Percentiles rank a stretch among this genome's conserved stretches.
Evolutionary conservation across 441 rosid genomes (phyloP).

Genomic region (Mallotus repandus): DNA sequence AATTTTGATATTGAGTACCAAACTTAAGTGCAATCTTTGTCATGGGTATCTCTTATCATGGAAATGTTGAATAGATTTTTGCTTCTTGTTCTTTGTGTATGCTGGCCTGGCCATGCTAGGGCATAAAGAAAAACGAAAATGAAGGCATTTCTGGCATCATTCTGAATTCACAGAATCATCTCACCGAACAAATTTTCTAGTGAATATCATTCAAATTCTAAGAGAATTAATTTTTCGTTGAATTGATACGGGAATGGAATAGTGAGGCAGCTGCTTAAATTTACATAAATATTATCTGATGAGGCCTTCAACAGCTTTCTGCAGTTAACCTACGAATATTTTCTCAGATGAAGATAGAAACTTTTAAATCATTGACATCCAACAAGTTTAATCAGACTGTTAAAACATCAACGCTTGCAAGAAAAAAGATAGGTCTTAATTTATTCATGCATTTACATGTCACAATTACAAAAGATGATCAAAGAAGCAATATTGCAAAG

Average conservation of each 20-base stretch:
- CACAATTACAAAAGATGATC: background rate
- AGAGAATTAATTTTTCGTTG: too few relatives aligned
- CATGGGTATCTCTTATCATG: background rate
- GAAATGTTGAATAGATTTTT: slow-evolving; percentile 14
- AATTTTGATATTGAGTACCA: background rate
- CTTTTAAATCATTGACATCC: too few relatives aligned
- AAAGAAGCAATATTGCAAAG: background rate
- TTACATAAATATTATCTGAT: background rate
- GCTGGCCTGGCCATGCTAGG: background rate
- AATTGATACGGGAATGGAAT: too few relatives aligned
- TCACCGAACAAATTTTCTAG: too few relatives aligned
- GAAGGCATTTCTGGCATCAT: background rate
- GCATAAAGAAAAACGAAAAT: background rate
- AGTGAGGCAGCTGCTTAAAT: background rate
- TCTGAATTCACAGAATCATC: too few relatives aligned
- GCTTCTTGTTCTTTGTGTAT: background rate
- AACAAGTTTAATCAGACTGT: background rate
- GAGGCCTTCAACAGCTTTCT: background rate
- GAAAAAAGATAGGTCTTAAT: background rate
- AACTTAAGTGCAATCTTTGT: background rate
- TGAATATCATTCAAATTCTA: too few relatives aligned
- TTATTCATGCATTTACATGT: background rate
- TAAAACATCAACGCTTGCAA: background rate
- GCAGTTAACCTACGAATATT: background rate
- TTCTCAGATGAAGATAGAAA: background rate